These are phyloP conservation scores for Arabidopsis arenosa DNA, from an alignment of 345 rosid genomes.

Conservation along the genomic window DNA sequence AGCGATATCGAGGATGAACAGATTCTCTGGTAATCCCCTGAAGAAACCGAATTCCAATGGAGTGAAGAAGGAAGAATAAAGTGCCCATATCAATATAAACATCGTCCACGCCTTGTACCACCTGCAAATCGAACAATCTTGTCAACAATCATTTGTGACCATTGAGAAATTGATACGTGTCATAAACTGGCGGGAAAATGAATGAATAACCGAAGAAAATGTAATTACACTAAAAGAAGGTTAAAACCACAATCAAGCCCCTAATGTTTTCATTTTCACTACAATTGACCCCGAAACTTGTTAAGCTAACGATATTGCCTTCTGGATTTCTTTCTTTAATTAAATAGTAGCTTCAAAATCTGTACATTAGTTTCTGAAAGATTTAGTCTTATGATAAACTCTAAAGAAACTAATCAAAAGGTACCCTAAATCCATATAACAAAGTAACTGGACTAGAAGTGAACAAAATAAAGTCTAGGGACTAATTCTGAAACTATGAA, in stretches of 20 bases:
- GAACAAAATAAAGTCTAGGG: background rate
- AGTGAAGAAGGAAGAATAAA: conserved; percentile 91
- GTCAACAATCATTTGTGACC: conserved; percentile 8
- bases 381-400: background rate
- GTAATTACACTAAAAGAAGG: background rate
- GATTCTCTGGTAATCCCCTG: conserved; percentile 75
- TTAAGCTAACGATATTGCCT: background rate
- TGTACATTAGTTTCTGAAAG: background rate
- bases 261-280: background rate
- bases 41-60: conserved; percentile 89
- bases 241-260: conserved; percentile 21
- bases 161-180: conserved; percentile 28
- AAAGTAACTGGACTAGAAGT: background rate
- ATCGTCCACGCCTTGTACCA: conserved; percentile 68
- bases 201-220: conserved; percentile 25
- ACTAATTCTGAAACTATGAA: background rate
- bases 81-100: conserved; percentile 82
- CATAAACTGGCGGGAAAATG: conserved; percentile 40
- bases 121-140: conserved; percentile 47
- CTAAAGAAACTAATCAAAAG: no score
- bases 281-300: conserved; percentile 12
- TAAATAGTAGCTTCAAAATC: background rate
- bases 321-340: background rate
- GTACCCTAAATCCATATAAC: background rate
- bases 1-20: conserved; percentile 67